Conservation (phyloP, 441 rosid species). For the Mallotus japonicus region DNA sequence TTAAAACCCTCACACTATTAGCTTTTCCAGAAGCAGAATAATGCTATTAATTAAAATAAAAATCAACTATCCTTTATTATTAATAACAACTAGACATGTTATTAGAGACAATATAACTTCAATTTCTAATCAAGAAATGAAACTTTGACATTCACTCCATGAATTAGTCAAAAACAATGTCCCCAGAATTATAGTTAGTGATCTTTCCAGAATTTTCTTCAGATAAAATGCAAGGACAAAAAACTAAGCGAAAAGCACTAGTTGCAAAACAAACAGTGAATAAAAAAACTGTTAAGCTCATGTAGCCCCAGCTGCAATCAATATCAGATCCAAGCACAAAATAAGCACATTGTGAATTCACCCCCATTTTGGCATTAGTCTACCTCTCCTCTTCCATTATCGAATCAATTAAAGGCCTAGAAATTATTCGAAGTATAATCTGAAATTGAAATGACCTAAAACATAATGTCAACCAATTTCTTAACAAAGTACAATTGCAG, state of each 20-base stretch:
- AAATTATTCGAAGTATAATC: too few relatives aligned
- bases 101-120: neutral
- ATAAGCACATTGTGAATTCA: neutral
- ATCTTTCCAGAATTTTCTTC: neutral
- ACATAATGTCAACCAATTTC: too few relatives aligned
- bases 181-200: neutral
- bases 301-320: too few relatives aligned
- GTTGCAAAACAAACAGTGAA: neutral
- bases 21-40: neutral
- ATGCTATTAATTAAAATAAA: neutral
- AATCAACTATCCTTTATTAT: neutral
- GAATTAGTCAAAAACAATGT: neutral
- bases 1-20: neutral
- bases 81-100: neutral
- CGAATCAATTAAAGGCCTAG: too few relatives aligned
- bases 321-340: neutral
- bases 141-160: neutral
- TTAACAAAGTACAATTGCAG: too few relatives aligned
- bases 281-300: neutral
- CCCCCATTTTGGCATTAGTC: too few relatives aligned
- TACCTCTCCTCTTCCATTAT: too few relatives aligned
- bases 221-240: neutral
- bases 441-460: too few relatives aligned
- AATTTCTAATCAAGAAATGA: neutral
- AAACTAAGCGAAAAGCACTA: neutral